Percentiles rank a stretch among this genome's conserved stretches.
Evolutionary conservation across 257 asterid genomes (phyloP).

Genomic region (Solanum raphanifolium): DNA sequence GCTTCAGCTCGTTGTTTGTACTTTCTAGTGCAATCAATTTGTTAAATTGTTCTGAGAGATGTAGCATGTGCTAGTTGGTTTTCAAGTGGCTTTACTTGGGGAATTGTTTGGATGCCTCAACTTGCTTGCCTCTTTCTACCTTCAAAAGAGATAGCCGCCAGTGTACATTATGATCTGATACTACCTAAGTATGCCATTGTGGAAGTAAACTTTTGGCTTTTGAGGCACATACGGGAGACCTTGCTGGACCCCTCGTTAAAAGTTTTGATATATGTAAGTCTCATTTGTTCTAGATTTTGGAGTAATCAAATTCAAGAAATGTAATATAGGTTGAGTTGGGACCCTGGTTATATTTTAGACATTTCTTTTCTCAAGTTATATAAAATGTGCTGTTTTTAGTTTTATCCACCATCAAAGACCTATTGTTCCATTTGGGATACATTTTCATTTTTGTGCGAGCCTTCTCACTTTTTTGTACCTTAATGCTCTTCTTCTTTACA

Average conservation of each 20-base stretch:
- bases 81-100: conserved; percentile 8
- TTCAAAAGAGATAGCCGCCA: conserved; percentile 20
- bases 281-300: neutral
- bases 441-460: neutral
- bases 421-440: neutral
- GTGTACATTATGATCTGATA: conserved; percentile 39
- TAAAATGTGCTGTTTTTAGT: neutral
- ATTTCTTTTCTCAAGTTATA: neutral
- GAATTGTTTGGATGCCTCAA: conserved; percentile 9
- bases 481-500: neutral
- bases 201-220: conserved; percentile 22
- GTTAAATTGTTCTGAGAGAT: conserved; percentile 10
- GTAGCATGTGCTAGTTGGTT: conserved; percentile 3
- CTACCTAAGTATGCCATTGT: conserved; percentile 10
- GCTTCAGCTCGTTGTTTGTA: conserved; percentile 16
- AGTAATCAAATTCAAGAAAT: neutral
- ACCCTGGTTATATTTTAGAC: neutral
- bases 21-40: conserved; percentile 11
- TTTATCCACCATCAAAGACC: neutral
- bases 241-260: neutral
- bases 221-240: conserved; percentile 20
- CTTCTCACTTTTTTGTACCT: neutral
- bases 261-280: neutral
- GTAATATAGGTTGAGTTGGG: conserved; percentile 2
- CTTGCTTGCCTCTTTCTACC: conserved; percentile 9